Evolutionary conservation across 2,329 filamentous ascomycete genomes (phyloP), one percentile per base, ranked within the genome.

Genomic region (Cercospora zeina): DNA sequence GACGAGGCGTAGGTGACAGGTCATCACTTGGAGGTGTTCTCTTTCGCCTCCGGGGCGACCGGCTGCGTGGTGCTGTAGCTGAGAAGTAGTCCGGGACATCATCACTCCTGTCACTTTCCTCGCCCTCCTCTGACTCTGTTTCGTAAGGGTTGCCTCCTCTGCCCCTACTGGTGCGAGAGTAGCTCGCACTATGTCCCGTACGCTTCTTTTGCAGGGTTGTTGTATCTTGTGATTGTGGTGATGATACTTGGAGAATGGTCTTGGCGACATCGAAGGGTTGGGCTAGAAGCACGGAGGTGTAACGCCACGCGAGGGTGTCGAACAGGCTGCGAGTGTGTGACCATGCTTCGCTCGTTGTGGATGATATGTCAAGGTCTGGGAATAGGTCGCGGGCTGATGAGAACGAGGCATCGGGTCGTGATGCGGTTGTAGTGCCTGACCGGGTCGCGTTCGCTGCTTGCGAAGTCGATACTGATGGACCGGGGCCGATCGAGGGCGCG

Each of bases 251-350:
- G 69, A 99, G 79, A 60, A 97, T 85, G 13, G 89, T 95, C 83
- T 97, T 97, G 72, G 93, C 92, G 62, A 97, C 93, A 80, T 97
- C 95, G 76, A 99, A 97, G 13, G 95, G 95, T 78, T 99, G 95
- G 58, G 91, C 89, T 74, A 96, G 87, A 72, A 97, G 77, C 24
- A 96, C 88, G 62, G 89, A 91, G 13, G 88, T 89, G 78, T 99
- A 99, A 74, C 95, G 93, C 87, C 93, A 96, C 76, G 96, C 75
- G 67, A 95, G 85, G 75, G 93, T 88, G 74, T 97, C 92, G 53
- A 96, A 73, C 64, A 96, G 79, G 65, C 89, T 87, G 73, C 89
- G 90, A 47, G 89, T 81, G 34, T 68, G 66, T 39, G 68, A 65
- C 72, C 72, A 74, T 64, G 72, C 72, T 62, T 74, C 72, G 54